A percentile compares a stretch with the other conserved stretches of the same genome.
Conservation (phyloP, 148 eudicot genomes). For the Suaeda aralocaspica region DNA sequence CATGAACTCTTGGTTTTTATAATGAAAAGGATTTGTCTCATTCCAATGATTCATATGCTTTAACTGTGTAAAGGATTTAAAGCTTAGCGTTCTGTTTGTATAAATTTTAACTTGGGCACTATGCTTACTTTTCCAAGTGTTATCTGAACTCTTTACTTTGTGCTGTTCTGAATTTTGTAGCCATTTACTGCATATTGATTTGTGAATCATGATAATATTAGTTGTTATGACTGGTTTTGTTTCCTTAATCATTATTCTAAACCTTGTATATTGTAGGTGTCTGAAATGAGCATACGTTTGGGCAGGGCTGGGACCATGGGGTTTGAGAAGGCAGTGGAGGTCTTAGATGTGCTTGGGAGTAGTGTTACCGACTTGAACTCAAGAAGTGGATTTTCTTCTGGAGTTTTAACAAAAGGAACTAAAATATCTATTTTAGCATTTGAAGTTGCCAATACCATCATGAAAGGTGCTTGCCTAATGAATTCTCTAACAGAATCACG, state of each 20-base stretch:
- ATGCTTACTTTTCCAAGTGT: too few relatives aligned
- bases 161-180: background rate
- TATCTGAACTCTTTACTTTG: background rate
- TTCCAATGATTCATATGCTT: too few relatives aligned
- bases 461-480: slow-evolving; percentile 76
- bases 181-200: slow-evolving; percentile 4
- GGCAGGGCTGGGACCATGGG: slow-evolving; percentile 84
- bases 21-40: too few relatives aligned
- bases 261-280: slow-evolving; percentile 41
- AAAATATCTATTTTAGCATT: slow-evolving; percentile 76
- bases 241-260: background rate
- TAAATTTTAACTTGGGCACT: too few relatives aligned
- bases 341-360: slow-evolving; percentile 86
- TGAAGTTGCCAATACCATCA: slow-evolving; percentile 93
- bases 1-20: too few relatives aligned
- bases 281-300: slow-evolving; percentile 63
- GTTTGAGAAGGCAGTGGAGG: slow-evolving; percentile 79
- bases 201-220: background rate
- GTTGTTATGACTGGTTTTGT: background rate
- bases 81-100: too few relatives aligned
- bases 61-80: too few relatives aligned
- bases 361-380: slow-evolving; percentile 74
- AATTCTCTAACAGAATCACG: slow-evolving; percentile 75
- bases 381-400: slow-evolving; percentile 74
- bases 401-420: slow-evolving; percentile 59